Evolutionary conservation across 129 eudicot genomes (phyloP).

Genomic region (Ambrosia trifida): DNA sequence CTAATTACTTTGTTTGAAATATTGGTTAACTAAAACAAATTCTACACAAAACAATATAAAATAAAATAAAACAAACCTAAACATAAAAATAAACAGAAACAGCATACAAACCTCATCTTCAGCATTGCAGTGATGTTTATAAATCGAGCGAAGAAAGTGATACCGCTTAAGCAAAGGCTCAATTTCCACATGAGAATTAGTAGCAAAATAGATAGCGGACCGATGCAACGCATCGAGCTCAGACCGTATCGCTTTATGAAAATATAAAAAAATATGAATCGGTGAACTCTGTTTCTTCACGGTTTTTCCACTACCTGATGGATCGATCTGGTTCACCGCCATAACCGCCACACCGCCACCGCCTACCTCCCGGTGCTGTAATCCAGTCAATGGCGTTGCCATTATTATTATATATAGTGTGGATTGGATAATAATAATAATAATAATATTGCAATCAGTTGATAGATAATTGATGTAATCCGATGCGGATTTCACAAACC

Average conservation of each 20-base stretch:
- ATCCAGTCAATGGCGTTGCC: slow-evolving; percentile 93
- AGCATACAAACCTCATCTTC: slow-evolving; percentile 79
- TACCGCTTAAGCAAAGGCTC: slow-evolving; percentile 75
- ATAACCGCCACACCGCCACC: slow-evolving; percentile 67
- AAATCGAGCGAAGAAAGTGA: slow-evolving; percentile 80
- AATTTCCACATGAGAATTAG: slow-evolving; percentile 59
- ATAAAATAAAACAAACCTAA: background rate
- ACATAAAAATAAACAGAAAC: slow-evolving; percentile 4
- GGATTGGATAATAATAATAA: no score
- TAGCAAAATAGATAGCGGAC: slow-evolving; percentile 71
- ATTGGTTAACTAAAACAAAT: background rate
- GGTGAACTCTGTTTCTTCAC: slow-evolving; percentile 62
- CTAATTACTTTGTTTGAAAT: no score
- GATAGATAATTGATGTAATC: slow-evolving; percentile 28
- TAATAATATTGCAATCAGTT: background rate
- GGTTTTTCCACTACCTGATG: slow-evolving; percentile 34
- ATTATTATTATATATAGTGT: slow-evolving; percentile 21
- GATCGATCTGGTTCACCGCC: slow-evolving; percentile 61
- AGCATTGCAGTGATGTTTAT: slow-evolving; percentile 96
- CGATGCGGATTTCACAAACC: slow-evolving; percentile 63
- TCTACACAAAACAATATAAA: background rate
- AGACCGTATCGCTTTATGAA: slow-evolving; percentile 84
- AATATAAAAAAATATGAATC: slow-evolving; percentile 76
- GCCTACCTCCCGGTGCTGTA: slow-evolving; percentile 63
- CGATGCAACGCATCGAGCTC: slow-evolving; percentile 85